Base-by-base conservation (phyloP, 2,329 filamentous ascomycete genomes). In the Penicillium griseofulvum region DNA sequence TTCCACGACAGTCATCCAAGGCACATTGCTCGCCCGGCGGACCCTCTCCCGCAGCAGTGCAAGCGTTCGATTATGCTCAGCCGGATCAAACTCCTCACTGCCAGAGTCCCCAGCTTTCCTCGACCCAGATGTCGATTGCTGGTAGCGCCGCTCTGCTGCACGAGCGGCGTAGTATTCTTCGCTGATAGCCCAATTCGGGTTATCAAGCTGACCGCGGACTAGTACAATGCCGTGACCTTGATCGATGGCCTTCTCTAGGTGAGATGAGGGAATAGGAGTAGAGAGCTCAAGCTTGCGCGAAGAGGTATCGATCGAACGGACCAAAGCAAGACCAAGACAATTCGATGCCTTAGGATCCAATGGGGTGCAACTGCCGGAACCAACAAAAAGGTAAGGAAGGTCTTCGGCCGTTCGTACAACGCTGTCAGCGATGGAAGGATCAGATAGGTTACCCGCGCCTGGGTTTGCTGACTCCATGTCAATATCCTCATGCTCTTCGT, bases 321-420 rank as follows among this genome's bases (percentile, higher is more conserved):
- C 69, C 28, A 79, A 62, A 12, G 76, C 78, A 24, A 83, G 74
- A n/a, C 81, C 82, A 10, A 84, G 64, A 48, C 79, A 75, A 26
- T 71, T 72, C 1, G 78, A 81, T 11, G 70, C 68, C 24, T 68
- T 69, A 1, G 83, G 82, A 57, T 82, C 71, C 1, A 82, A 70
- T 5, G 72, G 74, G 4, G 63, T 71, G 60, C 67, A 71, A 45
- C 75, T 78, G 4, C 75, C 74, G 11, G 69, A 60, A n/a, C 72
- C 69, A 26, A 72, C 58, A 33, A 75, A 70, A 43, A 84, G 73
- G 63, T 83, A 84, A 0, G 83, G 83, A 16, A 85, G 72, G 5
- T 69, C 66, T 58, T 77, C 74, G 45, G 65, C 64, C 16, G 80
- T 80, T 39, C 77, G 74, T 5, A 71, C 69, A 31, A 81, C 65